Percentiles rank a stretch among this genome's conserved stretches.
Conservation (phyloP, 441 rosid species). For the Biscutella auriculata region DNA sequence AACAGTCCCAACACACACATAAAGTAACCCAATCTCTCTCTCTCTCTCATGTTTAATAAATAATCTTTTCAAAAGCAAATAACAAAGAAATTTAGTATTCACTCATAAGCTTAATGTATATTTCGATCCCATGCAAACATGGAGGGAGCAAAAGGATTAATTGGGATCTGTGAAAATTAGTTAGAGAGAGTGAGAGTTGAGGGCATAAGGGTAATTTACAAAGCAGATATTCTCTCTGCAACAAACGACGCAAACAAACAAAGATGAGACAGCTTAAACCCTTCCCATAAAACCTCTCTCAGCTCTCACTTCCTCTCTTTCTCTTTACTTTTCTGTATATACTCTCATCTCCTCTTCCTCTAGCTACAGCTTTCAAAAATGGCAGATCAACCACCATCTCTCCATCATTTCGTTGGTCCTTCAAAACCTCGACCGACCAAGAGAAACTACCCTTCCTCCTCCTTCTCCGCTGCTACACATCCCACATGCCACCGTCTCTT, state of each 20-base stretch:
- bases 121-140: slow-evolving; percentile 6
- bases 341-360: not conserved
- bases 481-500: slow-evolving; percentile 40
- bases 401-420: slow-evolving; percentile 12
- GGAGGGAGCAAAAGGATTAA: slow-evolving; percentile 6
- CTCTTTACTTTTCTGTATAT: not conserved
- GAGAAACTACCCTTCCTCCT: no score
- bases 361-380: slow-evolving; percentile 17
- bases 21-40: slow-evolving; percentile 4
- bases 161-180: slow-evolving; percentile 24
- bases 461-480: slow-evolving; percentile 18
- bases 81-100: no score
- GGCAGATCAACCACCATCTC: slow-evolving; percentile 45
- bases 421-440: slow-evolving; percentile 25
- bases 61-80: not conserved
- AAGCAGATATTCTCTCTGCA: slow-evolving; percentile 22
- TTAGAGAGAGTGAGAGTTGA: not conserved
- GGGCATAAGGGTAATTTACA: not conserved
- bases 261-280: slow-evolving; percentile 16
- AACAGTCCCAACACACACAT: slow-evolving; percentile 8
- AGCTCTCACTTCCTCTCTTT: not conserved
- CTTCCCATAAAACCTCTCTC: slow-evolving; percentile 17
- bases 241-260: slow-evolving; percentile 26
- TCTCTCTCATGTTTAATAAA: not conserved
- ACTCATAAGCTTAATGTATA: no score